phyloP scores from a whole-genome alignment of 139 green algal species.

The Auxenochlorella pyrenoidosa region DNA sequence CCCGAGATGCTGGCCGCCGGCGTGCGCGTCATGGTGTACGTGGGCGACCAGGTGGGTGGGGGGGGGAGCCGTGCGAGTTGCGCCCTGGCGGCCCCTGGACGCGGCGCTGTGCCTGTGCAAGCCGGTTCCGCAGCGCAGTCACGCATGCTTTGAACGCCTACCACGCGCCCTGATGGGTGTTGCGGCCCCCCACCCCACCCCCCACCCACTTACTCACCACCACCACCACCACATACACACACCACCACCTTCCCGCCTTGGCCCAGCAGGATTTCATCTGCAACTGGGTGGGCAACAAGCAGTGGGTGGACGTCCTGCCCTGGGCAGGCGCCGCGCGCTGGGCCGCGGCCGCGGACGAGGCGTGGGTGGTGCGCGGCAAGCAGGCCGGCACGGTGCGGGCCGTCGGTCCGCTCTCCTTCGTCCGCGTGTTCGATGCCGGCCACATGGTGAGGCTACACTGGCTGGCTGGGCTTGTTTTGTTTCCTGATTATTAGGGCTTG shows the following conservation, averaged over 20 bases:
- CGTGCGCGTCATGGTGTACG: slow-evolving; percentile 86
- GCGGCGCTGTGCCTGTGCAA: no score
- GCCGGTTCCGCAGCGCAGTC: no score
- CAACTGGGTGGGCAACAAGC: slow-evolving; percentile 67
- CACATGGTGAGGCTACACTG: slow-evolving; percentile 49
- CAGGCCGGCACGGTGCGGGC: slow-evolving; percentile 63
- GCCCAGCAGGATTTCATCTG: slow-evolving; percentile 81
- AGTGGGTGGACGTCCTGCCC: slow-evolving; percentile 76
- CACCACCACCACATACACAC: no score
- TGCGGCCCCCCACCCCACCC: no score
- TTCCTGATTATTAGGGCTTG: no score
- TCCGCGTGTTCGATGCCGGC: slow-evolving; percentile 70
- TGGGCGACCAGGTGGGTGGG: slow-evolving; percentile 51
- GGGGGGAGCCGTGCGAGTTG: no score
- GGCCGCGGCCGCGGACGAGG: neutral
- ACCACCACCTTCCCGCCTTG: neutral
- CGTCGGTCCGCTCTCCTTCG: slow-evolving; percentile 75
- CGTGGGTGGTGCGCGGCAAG: slow-evolving; percentile 63
- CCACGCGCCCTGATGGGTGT: no score
- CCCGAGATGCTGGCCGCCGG: slow-evolving; percentile 77
- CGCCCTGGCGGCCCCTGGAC: no score
- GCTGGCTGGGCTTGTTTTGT: neutral
- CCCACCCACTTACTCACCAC: no score
- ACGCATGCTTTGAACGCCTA: no score
- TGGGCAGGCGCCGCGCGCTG: slow-evolving; percentile 42